A percentile compares a stretch with the other conserved stretches of the same genome.
Conservation (phyloP, 208 protist species). For the Leishmania braziliensis region DNA sequence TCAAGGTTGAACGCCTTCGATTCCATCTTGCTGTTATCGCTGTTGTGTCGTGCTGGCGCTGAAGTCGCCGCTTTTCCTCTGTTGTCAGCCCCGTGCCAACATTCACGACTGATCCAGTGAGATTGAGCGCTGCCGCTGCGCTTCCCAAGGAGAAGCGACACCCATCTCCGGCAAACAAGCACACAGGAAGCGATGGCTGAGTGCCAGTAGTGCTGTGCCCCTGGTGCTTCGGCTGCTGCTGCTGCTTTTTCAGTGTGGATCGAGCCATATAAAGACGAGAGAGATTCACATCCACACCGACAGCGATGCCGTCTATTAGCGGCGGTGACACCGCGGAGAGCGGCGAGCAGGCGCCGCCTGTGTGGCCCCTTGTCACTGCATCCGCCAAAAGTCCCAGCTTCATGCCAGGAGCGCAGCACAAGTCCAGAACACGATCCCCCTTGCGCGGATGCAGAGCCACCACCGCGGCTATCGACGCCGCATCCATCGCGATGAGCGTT, state of each 20-base stretch:
- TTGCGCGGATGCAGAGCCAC: conserved; percentile 59
- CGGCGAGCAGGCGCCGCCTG: neutral
- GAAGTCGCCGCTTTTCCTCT: conserved; percentile 26
- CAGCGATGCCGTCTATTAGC: conserved; percentile 32
- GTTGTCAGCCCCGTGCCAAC: conserved; percentile 33
- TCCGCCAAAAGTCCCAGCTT: conserved; percentile 79
- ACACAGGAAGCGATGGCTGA: conserved; percentile 23
- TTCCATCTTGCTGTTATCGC: conserved; percentile 8
- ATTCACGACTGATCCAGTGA: conserved; percentile 6
- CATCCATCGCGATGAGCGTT: conserved; percentile 79
- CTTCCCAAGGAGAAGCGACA: conserved; percentile 16
- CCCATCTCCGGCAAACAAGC: conserved; percentile 62
- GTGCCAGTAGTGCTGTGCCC: neutral
- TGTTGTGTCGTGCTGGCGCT: neutral
- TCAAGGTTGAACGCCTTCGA: neutral
- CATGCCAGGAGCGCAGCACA: conserved; percentile 90
- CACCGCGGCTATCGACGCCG: conserved; percentile 81
- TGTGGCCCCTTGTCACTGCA: conserved; percentile 25
- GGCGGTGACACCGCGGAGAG: neutral
- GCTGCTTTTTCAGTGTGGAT: conserved; percentile 51
- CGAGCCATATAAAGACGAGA: conserved; percentile 60
- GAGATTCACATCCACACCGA: conserved; percentile 77
- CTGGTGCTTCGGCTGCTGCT: conserved; percentile 18
- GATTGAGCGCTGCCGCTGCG: conserved; percentile 32
- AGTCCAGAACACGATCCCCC: conserved; percentile 77